These are phyloP conservation scores for Mortierella sp. DNA, from an alignment of 371 early-diverging fungal genomes.

Conservation along the genomic window DNA sequence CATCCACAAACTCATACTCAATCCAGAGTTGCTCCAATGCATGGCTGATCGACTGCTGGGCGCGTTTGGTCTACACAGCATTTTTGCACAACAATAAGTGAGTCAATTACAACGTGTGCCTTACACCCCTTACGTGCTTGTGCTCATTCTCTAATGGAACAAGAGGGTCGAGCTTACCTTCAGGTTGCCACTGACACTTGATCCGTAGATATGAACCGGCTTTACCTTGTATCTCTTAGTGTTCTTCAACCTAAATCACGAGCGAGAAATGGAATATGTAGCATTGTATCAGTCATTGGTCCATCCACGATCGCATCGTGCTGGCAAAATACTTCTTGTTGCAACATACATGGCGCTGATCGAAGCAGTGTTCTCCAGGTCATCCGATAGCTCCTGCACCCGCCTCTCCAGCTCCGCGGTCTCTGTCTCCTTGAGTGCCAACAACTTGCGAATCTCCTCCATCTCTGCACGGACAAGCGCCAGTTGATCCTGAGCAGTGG, in stretches of 20 bases:
- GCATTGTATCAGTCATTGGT: neutral
- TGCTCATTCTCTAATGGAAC: neutral
- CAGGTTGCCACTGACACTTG: constrained; percentile 42
- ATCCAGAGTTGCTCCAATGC: constrained; percentile 37
- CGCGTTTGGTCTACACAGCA: constrained; percentile 23
- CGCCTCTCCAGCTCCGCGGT: constrained; percentile 28
- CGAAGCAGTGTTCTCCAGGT: constrained; percentile 28
- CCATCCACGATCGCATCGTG: neutral
- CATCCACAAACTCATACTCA: constrained; percentile 44
- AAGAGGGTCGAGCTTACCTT: neutral
- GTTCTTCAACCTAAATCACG: constrained; percentile 31
- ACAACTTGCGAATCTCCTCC: constrained; percentile 23
- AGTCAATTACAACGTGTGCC: neutral
- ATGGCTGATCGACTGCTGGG: constrained; percentile 34
- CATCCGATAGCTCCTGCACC: constrained; percentile 35
- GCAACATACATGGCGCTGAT: constrained; percentile 32
- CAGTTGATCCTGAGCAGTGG: constrained; percentile 22
- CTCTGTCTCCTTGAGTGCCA: constrained; percentile 34
- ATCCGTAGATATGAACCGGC: constrained; percentile 43
- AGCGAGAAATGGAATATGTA: neutral
- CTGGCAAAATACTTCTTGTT: neutral
- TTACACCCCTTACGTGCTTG: too few relatives aligned
- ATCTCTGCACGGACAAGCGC: constrained; percentile 28
- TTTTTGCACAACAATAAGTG: too few relatives aligned
- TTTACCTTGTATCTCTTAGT: constrained; percentile 46